A percentile compares a stretch with the other conserved stretches of the same genome.
These are phyloP conservation scores for Pestalotiopsis sp. DNA, from an alignment of 2,329 filamentous ascomycete genomes.

Conservation along the genomic window DNA sequence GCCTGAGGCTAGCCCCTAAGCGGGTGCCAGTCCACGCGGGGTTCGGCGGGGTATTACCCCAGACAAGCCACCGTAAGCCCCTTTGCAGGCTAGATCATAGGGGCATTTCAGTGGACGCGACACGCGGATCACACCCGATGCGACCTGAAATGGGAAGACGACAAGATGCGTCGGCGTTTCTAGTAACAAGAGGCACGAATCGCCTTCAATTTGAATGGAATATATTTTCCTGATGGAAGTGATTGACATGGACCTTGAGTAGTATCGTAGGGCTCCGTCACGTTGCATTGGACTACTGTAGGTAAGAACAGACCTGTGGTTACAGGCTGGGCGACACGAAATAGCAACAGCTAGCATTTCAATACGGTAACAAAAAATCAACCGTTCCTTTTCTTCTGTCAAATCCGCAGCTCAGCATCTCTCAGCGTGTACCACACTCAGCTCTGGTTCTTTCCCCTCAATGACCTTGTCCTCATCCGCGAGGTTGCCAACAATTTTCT, in stretches of 20 bases:
- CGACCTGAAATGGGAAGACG: neutral
- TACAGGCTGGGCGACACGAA: no score
- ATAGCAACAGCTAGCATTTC: no score
- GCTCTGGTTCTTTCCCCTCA: slow-evolving; percentile 8
- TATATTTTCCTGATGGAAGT: neutral
- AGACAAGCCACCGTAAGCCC: neutral
- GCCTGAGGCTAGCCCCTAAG: neutral
- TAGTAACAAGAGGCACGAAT: neutral
- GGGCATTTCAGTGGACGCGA: neutral
- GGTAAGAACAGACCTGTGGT: no score
- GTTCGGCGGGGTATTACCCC: neutral
- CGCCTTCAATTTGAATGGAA: no score
- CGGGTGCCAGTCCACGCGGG: neutral
- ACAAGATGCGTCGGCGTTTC: neutral
- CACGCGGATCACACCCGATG: neutral
- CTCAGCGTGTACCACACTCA: slow-evolving; percentile 11
- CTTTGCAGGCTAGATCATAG: neutral
- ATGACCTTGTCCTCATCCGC: slow-evolving; percentile 18
- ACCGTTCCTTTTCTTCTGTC: no score
- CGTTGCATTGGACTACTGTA: no score
- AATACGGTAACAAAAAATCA: no score
- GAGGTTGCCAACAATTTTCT: slow-evolving; percentile 19
- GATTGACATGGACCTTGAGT: no score
- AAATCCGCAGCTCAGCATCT: neutral
- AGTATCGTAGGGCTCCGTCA: no score